phyloP scores from a whole-genome alignment of 2,329 filamentous ascomycete species.

The Fusarium tupiense region DNA sequence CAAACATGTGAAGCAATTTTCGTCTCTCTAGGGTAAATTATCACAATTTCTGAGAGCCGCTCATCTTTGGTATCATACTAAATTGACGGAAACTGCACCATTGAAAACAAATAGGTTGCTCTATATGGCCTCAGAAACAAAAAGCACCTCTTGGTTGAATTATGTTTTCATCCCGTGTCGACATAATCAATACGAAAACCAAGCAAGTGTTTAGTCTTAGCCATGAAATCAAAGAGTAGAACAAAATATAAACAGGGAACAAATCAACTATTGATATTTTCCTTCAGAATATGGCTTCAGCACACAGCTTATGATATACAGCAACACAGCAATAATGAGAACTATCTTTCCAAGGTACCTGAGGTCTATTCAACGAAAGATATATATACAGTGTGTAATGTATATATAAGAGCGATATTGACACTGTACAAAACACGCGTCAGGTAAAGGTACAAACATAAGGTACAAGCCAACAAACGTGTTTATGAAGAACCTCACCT shows the following conservation, averaged over 20 bases:
- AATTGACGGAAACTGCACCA: background rate
- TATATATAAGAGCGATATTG: rapidly evolving
- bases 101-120: background rate
- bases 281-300: background rate
- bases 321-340: background rate
- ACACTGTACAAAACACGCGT: constrained; percentile 6
- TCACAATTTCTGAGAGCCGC: background rate
- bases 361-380: background rate
- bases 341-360: background rate
- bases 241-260: no score
- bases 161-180: background rate
- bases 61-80: background rate
- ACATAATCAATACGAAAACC: background rate
- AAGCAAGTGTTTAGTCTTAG: background rate
- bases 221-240: no score
- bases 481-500: background rate
- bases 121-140: background rate
- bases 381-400: constrained; percentile 4
- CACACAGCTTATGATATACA: no score
- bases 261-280: no score
- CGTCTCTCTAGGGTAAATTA: background rate
- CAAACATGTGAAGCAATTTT: background rate
- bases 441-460: background rate
- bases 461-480: constrained; percentile 1
- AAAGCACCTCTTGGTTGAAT: background rate